phyloP scores from a whole-genome alignment of 2,329 filamentous ascomycete genomes.

The Fusarium sp. region DNA sequence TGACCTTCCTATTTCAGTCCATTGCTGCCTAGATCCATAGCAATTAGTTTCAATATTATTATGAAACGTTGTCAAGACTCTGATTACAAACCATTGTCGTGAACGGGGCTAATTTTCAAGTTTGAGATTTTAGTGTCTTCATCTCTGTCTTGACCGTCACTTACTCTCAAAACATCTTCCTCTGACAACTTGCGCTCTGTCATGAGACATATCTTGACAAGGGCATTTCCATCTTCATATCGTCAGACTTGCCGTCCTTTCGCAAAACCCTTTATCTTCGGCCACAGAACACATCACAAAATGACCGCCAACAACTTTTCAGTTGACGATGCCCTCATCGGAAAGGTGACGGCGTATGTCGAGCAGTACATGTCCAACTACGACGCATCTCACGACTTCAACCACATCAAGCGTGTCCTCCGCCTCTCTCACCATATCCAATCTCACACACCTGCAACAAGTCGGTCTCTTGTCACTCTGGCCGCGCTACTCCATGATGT shows the following conservation, averaged over 20 bases:
- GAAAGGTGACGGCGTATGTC: slow-evolving; percentile 71
- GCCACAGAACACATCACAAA: slow-evolving; percentile 1
- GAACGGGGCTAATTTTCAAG: slow-evolving; percentile 12
- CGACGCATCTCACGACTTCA: slow-evolving; percentile 89
- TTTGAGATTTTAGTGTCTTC: slow-evolving; percentile 15
- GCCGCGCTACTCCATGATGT: slow-evolving; percentile 87
- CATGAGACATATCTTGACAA: slow-evolving; percentile 10
- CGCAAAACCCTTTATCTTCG: neutral
- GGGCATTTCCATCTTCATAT: neutral
- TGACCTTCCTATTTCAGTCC: slow-evolving; percentile 5
- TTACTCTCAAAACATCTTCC: neutral
- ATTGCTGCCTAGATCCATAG: neutral
- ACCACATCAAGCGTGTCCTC: slow-evolving; percentile 83
- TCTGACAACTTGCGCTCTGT: neutral
- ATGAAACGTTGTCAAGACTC: neutral
- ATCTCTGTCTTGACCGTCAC: neutral
- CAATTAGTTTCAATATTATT: neutral
- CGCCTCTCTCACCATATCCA: slow-evolving; percentile 76
- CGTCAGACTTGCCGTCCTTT: neutral
- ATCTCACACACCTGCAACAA: slow-evolving; percentile 55
- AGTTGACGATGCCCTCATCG: slow-evolving; percentile 58
- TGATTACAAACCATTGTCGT: slow-evolving; percentile 25
- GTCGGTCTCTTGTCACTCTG: slow-evolving; percentile 69
- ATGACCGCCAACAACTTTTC: slow-evolving; percentile 43
- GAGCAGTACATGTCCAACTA: slow-evolving; percentile 78